Percentiles rank a stretch among this genome's conserved stretches.
Conservation (phyloP, 2,329 filamentous ascomycete species). For the Remersonia thermophila region DNA sequence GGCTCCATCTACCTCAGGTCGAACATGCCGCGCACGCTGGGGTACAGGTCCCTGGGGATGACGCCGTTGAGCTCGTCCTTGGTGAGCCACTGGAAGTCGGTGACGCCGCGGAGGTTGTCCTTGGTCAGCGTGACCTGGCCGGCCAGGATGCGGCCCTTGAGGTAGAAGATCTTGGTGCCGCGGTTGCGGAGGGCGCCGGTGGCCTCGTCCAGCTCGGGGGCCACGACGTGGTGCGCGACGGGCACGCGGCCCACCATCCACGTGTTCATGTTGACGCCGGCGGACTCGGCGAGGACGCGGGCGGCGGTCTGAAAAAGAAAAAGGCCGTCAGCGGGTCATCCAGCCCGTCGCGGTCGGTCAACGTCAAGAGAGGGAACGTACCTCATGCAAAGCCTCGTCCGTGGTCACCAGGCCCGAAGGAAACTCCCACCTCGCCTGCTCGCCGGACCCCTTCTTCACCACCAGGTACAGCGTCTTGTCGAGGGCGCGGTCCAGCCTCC, state of each 20-base stretch:
- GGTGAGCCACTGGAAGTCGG: conserved; percentile 84
- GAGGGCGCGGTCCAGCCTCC: conserved; percentile 66
- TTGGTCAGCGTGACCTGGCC: conserved; percentile 70
- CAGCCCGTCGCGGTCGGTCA: too few species aligned
- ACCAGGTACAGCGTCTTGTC: conserved; percentile 79
- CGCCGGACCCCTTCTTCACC: conserved; percentile 45
- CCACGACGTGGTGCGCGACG: conserved; percentile 61
- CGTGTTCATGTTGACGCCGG: conserved; percentile 94
- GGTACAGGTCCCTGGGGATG: conserved; percentile 59
- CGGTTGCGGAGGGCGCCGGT: conserved; percentile 27
- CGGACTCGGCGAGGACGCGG: conserved; percentile 62
- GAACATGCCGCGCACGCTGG: conserved; percentile 70
- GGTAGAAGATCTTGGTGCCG: conserved; percentile 83
- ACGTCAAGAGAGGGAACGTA: conserved; percentile 33
- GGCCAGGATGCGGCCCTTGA: conserved; percentile 93
- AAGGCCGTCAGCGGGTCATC: too few species aligned
- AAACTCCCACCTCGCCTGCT: conserved; percentile 67
- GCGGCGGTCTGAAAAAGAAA: conserved; percentile 55
- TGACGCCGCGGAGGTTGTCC: conserved; percentile 57
- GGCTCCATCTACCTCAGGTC: conserved; percentile 46
- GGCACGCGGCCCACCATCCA: conserved; percentile 92
- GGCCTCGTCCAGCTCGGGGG: conserved; percentile 35
- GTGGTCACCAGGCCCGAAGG: conserved; percentile 57
- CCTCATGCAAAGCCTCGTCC: conserved; percentile 70
- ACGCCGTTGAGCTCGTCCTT: conserved; percentile 70